A percentile compares a stretch with the other conserved stretches of the same genome.
Conservation (phyloP, 257 asterid species). For the Lavandula angustifolia region DNA sequence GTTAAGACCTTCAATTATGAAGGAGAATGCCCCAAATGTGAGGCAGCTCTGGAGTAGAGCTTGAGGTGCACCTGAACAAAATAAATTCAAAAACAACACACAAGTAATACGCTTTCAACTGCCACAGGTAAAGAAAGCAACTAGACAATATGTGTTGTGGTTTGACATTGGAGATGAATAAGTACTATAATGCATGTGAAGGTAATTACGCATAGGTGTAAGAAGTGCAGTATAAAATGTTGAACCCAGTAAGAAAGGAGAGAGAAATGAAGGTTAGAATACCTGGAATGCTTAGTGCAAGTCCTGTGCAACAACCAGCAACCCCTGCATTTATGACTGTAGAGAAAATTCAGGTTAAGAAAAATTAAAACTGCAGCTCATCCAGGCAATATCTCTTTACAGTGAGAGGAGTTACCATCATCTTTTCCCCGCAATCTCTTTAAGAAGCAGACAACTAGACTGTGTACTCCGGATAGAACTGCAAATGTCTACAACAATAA, state of each 20-base stretch:
- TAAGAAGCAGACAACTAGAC: conserved; percentile 80
- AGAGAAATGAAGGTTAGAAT: conserved; percentile 8
- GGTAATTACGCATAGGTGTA: neutral
- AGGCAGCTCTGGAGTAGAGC: conserved; percentile 90
- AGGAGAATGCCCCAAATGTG: conserved; percentile 93
- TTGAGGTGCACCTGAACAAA: conserved; percentile 80
- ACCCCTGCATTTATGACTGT: conserved; percentile 91
- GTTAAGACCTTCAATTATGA: conserved; percentile 84
- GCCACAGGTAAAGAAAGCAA: neutral
- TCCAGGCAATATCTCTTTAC: neutral
- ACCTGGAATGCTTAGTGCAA: conserved; percentile 94
- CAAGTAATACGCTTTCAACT: neutral
- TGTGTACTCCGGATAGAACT: conserved; percentile 85
- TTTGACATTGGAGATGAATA: too few relatives aligned
- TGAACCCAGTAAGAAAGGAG: neutral
- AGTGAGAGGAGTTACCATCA: conserved; percentile 57
- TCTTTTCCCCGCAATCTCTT: conserved; percentile 87
- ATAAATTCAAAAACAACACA: neutral
- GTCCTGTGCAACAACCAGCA: conserved; percentile 98
- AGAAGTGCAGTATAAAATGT: neutral
- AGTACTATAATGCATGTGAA: too few relatives aligned
- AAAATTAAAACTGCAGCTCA: conserved; percentile 5
- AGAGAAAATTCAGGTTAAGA: conserved; percentile 23
- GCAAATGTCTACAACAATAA: conserved; percentile 65
- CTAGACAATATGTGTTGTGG: too few relatives aligned